These are phyloP conservation scores for Asterophora parasitica DNA, from an alignment of 768 basidiomycete genomes.

Conservation along the genomic window DNA sequence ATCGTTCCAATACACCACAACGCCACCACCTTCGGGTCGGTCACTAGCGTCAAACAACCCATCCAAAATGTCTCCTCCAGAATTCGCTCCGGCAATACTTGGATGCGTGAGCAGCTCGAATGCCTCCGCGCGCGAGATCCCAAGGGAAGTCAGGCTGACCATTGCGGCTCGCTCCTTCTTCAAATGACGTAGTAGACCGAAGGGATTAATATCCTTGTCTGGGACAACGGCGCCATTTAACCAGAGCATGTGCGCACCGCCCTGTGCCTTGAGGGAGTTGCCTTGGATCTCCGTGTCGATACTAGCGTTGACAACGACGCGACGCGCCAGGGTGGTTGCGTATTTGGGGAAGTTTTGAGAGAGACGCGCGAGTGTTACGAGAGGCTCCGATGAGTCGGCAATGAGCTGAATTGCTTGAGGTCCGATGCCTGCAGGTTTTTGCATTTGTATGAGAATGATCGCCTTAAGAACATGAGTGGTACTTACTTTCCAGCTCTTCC, in stretches of 20 bases:
- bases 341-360: constrained; percentile 91
- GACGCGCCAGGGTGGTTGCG: constrained; percentile 66
- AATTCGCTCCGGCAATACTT: constrained; percentile 46
- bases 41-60: constrained; percentile 93
- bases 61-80: constrained; percentile 47
- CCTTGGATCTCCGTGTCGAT: constrained; percentile 51
- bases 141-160: constrained; percentile 52
- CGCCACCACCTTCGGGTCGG: constrained; percentile 66
- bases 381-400: constrained; percentile 47
- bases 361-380: constrained; percentile 58
- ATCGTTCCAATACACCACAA: constrained; percentile 89
- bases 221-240: constrained; percentile 69
- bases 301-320: constrained; percentile 47
- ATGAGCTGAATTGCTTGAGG: constrained; percentile 74
- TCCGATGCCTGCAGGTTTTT: constrained; percentile 50
- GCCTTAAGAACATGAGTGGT: not conserved
- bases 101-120: constrained; percentile 71
- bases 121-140: constrained; percentile 59
- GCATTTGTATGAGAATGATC: not conserved
- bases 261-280: constrained; percentile 52
- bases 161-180: constrained; percentile 68
- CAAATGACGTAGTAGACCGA: constrained; percentile 66
- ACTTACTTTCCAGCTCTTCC: constrained; percentile 51
- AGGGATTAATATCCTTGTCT: constrained; percentile 64
- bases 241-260: constrained; percentile 62